These are phyloP conservation scores for Primulina tabacum DNA, from an alignment of 257 asterid genomes.

Conservation along the genomic window DNA sequence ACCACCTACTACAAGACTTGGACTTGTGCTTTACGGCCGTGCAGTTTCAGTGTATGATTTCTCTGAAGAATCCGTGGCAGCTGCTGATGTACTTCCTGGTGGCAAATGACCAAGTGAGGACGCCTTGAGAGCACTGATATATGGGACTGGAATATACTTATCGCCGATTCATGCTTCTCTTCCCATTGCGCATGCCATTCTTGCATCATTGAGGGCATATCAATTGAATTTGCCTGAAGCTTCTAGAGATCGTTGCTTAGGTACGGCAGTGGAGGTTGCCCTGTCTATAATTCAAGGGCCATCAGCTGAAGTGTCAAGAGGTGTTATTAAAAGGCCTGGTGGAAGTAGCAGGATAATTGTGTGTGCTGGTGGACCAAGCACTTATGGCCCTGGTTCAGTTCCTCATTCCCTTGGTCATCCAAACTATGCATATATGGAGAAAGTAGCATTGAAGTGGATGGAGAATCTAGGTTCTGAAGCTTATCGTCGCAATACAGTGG, in stretches of 20 bases:
- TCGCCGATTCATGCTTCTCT: conserved; percentile 86
- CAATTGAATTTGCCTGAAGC: conserved; percentile 69
- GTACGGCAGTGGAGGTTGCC: conserved; percentile 93
- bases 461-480: conserved; percentile 75
- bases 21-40: conserved; percentile 81
- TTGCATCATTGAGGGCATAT: conserved; percentile 77
- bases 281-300: conserved; percentile 87
- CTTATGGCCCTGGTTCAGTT: conserved; percentile 91
- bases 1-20: conserved; percentile 81
- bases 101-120: conserved; percentile 72
- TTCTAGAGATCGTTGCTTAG: conserved; percentile 89
- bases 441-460: conserved; percentile 78
- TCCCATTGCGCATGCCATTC: conserved; percentile 74
- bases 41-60: conserved; percentile 83
- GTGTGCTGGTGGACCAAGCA: conserved; percentile 90
- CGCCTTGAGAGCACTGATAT: conserved; percentile 72
- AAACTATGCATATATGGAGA: conserved; percentile 78
- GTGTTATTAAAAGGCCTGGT: conserved; percentile 79
- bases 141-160: conserved; percentile 87
- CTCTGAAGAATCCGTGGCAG: conserved; percentile 83
- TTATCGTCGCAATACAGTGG: conserved; percentile 57
- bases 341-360: conserved; percentile 87
- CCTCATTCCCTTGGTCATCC: conserved; percentile 81
- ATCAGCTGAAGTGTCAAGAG: conserved; percentile 82
- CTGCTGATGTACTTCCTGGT: conserved; percentile 90